Evolutionary conservation across 2,329 filamentous ascomycete genomes (phyloP).

Genomic region (Emmonsiellopsis sp.): DNA sequence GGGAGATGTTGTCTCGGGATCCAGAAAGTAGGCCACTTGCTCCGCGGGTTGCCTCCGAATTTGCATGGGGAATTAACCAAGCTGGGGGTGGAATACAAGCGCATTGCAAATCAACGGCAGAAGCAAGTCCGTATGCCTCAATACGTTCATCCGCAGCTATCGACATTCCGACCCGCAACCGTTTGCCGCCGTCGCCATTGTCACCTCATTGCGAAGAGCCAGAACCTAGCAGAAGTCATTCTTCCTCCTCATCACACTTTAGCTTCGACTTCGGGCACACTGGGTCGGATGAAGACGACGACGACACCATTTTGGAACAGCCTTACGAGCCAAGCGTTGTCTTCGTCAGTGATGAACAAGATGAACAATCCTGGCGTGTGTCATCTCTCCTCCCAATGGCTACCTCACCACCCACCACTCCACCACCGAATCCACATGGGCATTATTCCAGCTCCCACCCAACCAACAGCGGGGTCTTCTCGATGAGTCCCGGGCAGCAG

Average conservation of each 20-base stretch:
- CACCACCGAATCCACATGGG: not conserved
- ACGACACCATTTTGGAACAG: not conserved
- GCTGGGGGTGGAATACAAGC: conserved; percentile 6
- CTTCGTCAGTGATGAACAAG: not conserved
- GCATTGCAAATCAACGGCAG: not conserved
- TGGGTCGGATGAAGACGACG: not conserved
- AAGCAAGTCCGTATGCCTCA: not conserved
- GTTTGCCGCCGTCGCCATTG: not conserved
- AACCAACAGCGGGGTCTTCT: not conserved
- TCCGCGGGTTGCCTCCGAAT: conserved; percentile 20
- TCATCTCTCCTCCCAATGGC: not conserved
- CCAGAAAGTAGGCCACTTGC: conserved; percentile 24
- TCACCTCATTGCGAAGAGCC: not conserved
- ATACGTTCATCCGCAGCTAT: not conserved
- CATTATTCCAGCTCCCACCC: not conserved
- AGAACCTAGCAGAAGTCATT: not conserved
- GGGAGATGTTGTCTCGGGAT: conserved; percentile 29
- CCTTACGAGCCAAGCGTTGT: not conserved
- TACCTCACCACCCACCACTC: not conserved
- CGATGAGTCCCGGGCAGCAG: not conserved
- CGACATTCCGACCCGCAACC: not conserved
- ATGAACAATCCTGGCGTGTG: not conserved
- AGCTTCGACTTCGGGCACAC: not conserved
- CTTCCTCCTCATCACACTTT: not conserved
- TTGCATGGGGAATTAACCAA: conserved; percentile 17